Conservation (phyloP, 2,329 filamentous ascomycete genomes). For the Metarhizium guizhouense region DNA sequence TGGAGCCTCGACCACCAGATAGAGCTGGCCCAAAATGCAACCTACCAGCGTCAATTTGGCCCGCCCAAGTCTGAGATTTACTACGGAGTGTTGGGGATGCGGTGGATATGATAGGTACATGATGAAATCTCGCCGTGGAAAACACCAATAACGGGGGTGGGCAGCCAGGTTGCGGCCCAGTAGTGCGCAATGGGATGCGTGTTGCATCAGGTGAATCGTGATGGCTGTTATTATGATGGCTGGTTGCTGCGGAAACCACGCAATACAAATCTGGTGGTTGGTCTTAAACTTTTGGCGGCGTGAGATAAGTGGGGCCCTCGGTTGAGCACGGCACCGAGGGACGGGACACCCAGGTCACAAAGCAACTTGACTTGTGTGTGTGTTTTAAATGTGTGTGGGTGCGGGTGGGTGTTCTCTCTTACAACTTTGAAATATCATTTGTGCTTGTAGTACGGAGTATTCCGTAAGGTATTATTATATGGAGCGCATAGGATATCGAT, state of each 20-base stretch:
- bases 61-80: neutral
- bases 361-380: too few species aligned
- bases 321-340: neutral
- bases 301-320: too few species aligned
- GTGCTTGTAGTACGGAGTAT: too few species aligned
- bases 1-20: neutral
- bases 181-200: neutral
- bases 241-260: neutral
- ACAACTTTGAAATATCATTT: too few species aligned
- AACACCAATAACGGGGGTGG: neutral
- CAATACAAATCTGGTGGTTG: neutral
- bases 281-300: neutral
- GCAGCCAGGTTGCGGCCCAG: neutral
- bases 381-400: too few species aligned
- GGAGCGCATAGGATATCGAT: too few species aligned
- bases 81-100: too few species aligned
- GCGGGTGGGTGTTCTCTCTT: too few species aligned
- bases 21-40: neutral
- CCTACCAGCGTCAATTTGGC: neutral
- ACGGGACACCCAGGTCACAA: too few species aligned
- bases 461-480: too few species aligned
- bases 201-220: neutral
- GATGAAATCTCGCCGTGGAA: neutral
- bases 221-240: neutral
- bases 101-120: neutral